Percentiles rank a stretch among this genome's conserved stretches.
Conservation (phyloP, 2,329 filamentous ascomycete genomes). For the Trichoderma oligosporum region DNA sequence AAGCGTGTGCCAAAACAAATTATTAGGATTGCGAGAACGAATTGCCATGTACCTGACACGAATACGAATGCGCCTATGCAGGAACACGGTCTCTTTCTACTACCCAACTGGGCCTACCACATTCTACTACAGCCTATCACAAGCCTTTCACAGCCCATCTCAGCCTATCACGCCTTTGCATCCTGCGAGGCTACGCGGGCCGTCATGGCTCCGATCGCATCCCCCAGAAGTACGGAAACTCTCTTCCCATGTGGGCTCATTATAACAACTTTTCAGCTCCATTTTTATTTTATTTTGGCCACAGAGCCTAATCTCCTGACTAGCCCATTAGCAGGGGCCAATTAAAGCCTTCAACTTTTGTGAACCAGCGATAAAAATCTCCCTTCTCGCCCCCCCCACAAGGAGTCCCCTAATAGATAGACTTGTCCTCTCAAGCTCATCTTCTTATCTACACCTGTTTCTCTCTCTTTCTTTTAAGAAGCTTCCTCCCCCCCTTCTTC, state of each 20-base stretch:
- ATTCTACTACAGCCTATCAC: background rate
- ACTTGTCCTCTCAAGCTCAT: constrained; percentile 4
- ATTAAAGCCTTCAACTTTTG: constrained; percentile 8
- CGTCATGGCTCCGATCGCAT: constrained; percentile 9
- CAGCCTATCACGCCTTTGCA: background rate
- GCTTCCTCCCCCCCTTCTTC: background rate
- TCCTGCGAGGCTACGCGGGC: constrained; percentile 10
- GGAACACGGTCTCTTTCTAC: background rate
- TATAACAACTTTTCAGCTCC: background rate
- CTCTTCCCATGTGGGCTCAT: constrained; percentile 15
- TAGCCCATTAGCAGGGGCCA: constrained; percentile 15
- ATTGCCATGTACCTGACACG: background rate
- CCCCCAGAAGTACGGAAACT: constrained; percentile 17
- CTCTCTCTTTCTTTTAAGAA: background rate
- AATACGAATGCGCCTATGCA: constrained; percentile 19
- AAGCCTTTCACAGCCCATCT: background rate
- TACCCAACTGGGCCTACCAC: background rate
- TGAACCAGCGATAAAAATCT: constrained; percentile 21
- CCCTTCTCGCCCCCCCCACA: constrained; percentile 18
- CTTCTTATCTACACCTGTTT: constrained; percentile 18
- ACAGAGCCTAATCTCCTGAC: constrained; percentile 22
- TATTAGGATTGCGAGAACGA: background rate
- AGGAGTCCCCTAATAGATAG: constrained; percentile 17
- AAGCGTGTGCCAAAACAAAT: background rate
- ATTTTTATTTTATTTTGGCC: background rate